Percentiles rank a stretch among this genome's conserved stretches.
phyloP scores from a whole-genome alignment of 1,284 basidiomycete genomes.

The Cutaneotrichosporon sp. region DNA sequence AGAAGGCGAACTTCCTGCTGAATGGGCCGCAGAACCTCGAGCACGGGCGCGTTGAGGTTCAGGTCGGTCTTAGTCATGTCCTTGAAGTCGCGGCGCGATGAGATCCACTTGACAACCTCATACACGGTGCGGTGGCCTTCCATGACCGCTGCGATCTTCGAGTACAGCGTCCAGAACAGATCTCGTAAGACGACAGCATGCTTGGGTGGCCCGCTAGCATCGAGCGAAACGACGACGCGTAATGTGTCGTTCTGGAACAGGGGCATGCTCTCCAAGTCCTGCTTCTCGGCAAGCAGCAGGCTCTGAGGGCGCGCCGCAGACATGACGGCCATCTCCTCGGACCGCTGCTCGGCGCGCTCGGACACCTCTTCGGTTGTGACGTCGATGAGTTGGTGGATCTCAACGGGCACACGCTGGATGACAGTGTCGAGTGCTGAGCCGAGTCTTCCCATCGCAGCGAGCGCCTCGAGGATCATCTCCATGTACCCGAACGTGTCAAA shows the following conservation, averaged over 20 bases:
- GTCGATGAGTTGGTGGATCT: slow-evolving; percentile 61
- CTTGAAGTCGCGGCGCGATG: slow-evolving; percentile 81
- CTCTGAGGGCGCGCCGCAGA: slow-evolving; percentile 24
- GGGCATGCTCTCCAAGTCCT: slow-evolving; percentile 24
- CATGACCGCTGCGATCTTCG: slow-evolving; percentile 92
- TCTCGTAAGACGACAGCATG: slow-evolving; percentile 86
- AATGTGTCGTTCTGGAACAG: slow-evolving; percentile 50
- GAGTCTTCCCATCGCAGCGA: slow-evolving; percentile 85
- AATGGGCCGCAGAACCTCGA: slow-evolving; percentile 88
- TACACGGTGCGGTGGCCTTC: slow-evolving; percentile 89
- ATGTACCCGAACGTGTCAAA: slow-evolving; percentile 79
- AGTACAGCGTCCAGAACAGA: slow-evolving; percentile 97
- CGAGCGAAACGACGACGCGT: slow-evolving; percentile 68
- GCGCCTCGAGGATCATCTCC: slow-evolving; percentile 87
- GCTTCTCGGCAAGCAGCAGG: slow-evolving; percentile 22
- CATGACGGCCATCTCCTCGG: slow-evolving; percentile 29
- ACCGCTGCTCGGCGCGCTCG: slow-evolving; percentile 57
- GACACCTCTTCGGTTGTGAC: slow-evolving; percentile 25
- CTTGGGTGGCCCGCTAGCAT: slow-evolving; percentile 68
- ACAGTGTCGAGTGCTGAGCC: slow-evolving; percentile 81
- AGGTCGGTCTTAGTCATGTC: slow-evolving; percentile 74
- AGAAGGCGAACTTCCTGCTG: slow-evolving; percentile 86
- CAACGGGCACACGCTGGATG: slow-evolving; percentile 76
- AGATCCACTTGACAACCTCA: slow-evolving; percentile 84
- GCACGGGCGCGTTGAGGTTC: slow-evolving; percentile 64